Evolutionary conservation across 768 basidiomycete species (phyloP).

Genomic region (Butyriboletus loyo): DNA sequence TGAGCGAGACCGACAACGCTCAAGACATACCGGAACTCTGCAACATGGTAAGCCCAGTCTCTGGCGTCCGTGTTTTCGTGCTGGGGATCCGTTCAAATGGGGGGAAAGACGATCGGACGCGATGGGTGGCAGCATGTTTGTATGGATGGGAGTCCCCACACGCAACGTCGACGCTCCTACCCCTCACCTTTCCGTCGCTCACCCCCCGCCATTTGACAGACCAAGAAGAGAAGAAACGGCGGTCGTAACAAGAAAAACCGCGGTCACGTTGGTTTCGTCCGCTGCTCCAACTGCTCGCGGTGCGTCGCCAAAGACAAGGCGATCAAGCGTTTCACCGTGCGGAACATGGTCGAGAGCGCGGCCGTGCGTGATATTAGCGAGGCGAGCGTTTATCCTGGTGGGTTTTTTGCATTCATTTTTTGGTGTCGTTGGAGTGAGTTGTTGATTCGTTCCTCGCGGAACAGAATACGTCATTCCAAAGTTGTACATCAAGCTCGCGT

Average conservation of each 20-base stretch:
- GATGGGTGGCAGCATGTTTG: conserved; percentile 5
- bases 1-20: conserved; percentile 17
- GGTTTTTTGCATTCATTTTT: no score
- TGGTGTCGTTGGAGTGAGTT: no score
- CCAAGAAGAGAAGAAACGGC: conserved; percentile 98
- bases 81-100: neutral
- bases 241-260: conserved; percentile 99
- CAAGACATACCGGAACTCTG: conserved; percentile 20
- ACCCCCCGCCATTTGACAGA: conserved; percentile 44
- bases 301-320: conserved; percentile 99
- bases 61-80: neutral
- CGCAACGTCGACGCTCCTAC: neutral
- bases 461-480: conserved; percentile 95
- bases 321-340: conserved; percentile 98
- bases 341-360: conserved; percentile 99
- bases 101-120: neutral
- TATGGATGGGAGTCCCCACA: neutral
- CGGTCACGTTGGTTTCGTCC: conserved; percentile 90
- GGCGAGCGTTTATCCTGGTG: conserved; percentile 89
- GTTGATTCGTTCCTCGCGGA: neutral
- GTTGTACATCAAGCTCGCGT: conserved; percentile 96
- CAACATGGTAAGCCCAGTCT: conserved; percentile 30
- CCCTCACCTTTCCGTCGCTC: neutral
- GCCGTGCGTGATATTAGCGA: conserved; percentile 97
- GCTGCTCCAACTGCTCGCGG: conserved; percentile 99